Evolutionary conservation across 2,329 filamentous ascomycete species (phyloP).

Genomic region (Cryphonectria radicalis): DNA sequence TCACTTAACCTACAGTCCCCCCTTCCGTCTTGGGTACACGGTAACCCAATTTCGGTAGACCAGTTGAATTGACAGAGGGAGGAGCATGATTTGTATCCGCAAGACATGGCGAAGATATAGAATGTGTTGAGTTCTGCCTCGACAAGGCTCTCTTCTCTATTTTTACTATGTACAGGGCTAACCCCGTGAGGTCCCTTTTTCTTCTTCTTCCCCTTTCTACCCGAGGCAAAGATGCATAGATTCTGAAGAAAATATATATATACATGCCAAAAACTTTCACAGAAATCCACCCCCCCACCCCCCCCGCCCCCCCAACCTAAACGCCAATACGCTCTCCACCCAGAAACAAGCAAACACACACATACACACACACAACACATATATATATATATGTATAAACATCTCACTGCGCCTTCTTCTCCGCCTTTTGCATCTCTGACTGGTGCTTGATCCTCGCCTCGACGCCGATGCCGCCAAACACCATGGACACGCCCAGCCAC

Average conservation of each 20-base stretch:
- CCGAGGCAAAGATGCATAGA: too few species aligned
- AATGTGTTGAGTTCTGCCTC: background rate
- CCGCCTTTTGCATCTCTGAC: slow-evolving; percentile 82
- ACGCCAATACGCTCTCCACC: background rate
- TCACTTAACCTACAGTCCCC: too few species aligned
- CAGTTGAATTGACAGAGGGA: too few species aligned
- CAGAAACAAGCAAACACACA: background rate
- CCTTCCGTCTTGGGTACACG: too few species aligned
- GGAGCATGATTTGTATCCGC: too few species aligned
- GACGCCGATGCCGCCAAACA: slow-evolving; percentile 93
- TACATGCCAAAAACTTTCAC: background rate
- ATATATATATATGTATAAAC: background rate
- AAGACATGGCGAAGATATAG: background rate
- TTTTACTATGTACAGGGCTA: too few species aligned
- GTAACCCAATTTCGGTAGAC: too few species aligned
- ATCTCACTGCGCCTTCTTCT: background rate
- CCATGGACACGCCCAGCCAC: slow-evolving; percentile 88
- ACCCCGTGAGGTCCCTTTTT: too few species aligned
- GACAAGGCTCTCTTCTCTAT: too few species aligned
- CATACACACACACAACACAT: background rate
- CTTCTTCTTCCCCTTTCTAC: too few species aligned
- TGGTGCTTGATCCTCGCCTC: slow-evolving; percentile 80
- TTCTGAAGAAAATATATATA: too few species aligned
- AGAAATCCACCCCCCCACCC: too few species aligned
- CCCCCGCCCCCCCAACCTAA: background rate